Base-by-base conservation (phyloP, 2,329 filamentous ascomycete species). In the Paraphaeosphaeria minitans region DNA sequence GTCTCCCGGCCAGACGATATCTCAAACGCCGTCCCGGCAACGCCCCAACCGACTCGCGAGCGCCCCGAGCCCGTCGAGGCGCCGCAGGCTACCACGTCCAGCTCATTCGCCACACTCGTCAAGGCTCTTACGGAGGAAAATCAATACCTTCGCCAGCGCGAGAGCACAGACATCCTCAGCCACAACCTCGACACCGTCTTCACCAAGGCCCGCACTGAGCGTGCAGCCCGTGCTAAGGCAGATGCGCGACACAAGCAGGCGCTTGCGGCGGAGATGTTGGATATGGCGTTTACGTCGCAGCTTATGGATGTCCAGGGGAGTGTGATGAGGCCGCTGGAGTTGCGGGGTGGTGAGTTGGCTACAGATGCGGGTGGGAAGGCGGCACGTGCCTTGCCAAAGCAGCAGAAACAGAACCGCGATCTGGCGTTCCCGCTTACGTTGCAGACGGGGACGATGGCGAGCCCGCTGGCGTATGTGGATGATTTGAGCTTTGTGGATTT, bases 71-170 rank as follows among this genome's bases (percentile, higher is more conserved):
- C 39, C 14, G 41, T 53, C 10, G 46, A 58, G 31, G 8, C 48
- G 7, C 37, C 56, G 13, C 46, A 45, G 7, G 35, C 19, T 24
- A 58, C 47, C n/a, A 22, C 42, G 1, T 57, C 63, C 4, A 41
- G 53, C 21, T 39, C 56, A 3, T 63, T 63, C 33, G 29, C 39
- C 24, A 62, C 60, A 1, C 56, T 66, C 37, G 51, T 66, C 21
- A 39, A 61, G 24, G 66, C 66, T 0, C 58, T 68, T 13, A 51
- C 42, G 8, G 56, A 65, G 10, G 64, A 68, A 39, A 68, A 68
- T 29, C 49, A 62, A 7, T 68, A 61, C 60, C 61, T 68, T 7
- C 60, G 66, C 41, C 57, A 55, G 27, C 59, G 64, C 1, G 64
- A 66, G 54, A 56, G 61, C 31, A 19, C 51, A 10, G 57, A 61